Base-by-base conservation (phyloP, 306 rosid species). In the Glycine tomentella region DNA sequence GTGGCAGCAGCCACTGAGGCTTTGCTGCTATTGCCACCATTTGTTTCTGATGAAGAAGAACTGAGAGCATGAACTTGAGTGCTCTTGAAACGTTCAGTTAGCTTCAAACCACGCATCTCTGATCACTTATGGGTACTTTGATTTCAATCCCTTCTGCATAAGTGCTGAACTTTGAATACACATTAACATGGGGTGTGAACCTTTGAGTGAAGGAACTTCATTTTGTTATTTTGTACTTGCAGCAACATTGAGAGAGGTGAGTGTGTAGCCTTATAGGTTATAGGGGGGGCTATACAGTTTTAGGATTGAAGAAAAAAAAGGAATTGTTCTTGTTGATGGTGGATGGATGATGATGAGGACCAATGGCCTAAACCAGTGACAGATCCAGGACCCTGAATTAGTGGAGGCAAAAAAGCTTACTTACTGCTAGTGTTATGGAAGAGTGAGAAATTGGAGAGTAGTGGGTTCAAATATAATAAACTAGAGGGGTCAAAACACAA, bases 31-130 rank as follows among this genome's bases (percentile, higher is more conserved):
- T 7, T 72, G 20, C 68, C 44, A 9, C 34, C 67, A 56, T 82
- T 85, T 62, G 83, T 80, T 9, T 91, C 97, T 33, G 87, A 74
- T 53, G 79, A 83, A 49, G 82, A 77, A 42, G 97, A 90, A 82
- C 68, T 87, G 31, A 91, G 74, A 44, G 92, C 97, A 13, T 93
- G 92, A 68, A 93, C 93, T 84, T 93, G 98, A 42, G 87, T 81
- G 79, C 89, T 87, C 79, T 86, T 93, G 84, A 91, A 89, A 51
- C 88, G 87, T 64, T 93, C 98, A 61, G 56, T 72, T 53, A 93
- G 71, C 90, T 89, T 91, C 77, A 90, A 62, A 44, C 84, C 90
- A 52, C 91, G 88, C 98, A 93, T 93, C 67, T 86, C 67, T 86
- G 16, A 69, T 58, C 58, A 82, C 20, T 45, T 20, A 5, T 20